These are phyloP conservation scores for Pistacia atlantica DNA, from an alignment of 345 rosid genomes.

Conservation along the genomic window DNA sequence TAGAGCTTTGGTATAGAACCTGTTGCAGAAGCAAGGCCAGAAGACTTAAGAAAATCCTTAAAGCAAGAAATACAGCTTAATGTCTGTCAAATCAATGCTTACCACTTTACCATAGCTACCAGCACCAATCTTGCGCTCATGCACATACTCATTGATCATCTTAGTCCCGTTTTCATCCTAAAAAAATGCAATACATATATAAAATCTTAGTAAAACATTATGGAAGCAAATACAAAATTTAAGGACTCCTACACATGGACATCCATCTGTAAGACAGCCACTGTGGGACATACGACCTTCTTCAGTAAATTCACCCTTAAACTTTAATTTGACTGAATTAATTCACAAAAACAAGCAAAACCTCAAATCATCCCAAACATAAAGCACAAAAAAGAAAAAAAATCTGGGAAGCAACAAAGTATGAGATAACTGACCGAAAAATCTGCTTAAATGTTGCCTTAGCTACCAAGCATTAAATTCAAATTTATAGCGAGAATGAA, in stretches of 20 bases:
- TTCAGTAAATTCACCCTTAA: slow-evolving; percentile 1
- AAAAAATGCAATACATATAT: slow-evolving; percentile 19
- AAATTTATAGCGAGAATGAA: background rate
- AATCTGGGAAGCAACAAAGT: background rate
- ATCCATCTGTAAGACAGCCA: slow-evolving; percentile 2
- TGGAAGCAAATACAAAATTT: background rate
- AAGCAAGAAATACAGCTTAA: slow-evolving; percentile 13
- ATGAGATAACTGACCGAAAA: background rate
- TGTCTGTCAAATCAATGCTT: slow-evolving; percentile 30
- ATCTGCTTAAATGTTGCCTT: background rate
- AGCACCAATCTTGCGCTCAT: slow-evolving; percentile 79
- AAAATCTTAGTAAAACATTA: background rate
- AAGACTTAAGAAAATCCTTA: slow-evolving; percentile 13
- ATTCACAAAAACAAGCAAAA: background rate
- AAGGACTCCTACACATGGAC: background rate
- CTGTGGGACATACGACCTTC: slow-evolving; percentile 5
- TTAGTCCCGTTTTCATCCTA: slow-evolving; percentile 96
- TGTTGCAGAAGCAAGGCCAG: slow-evolving; percentile 35
- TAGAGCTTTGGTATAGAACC: slow-evolving; percentile 80
- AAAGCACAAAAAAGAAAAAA: background rate
- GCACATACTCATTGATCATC: slow-evolving; percentile 87
- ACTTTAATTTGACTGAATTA: slow-evolving; percentile 1
- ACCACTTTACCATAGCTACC: slow-evolving; percentile 99
- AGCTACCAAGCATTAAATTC: background rate
- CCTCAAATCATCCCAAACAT: background rate